Percentiles rank a stretch among this genome's conserved stretches.
Conservation (phyloP, 1,139 yeast genomes). For the Geotrichum aggregatum region DNA sequence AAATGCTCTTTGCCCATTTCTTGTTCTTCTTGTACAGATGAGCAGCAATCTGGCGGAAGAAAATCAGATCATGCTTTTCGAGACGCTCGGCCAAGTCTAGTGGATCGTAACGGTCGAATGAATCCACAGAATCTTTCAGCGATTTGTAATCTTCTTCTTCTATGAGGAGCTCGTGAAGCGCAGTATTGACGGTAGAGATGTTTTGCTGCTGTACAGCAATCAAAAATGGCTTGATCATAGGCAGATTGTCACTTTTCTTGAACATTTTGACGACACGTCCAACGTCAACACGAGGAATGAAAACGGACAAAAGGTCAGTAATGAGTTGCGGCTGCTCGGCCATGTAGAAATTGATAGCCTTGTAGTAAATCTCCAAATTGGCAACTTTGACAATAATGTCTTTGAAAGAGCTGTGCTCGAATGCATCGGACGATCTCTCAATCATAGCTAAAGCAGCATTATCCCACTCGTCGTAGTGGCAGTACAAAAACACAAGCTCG, state of each 20-base stretch:
- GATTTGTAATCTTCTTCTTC: slow-evolving; percentile 97
- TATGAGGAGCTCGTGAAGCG: slow-evolving; percentile 89
- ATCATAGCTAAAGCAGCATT: slow-evolving; percentile 98
- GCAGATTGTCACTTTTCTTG: slow-evolving; percentile 91
- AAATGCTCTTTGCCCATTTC: slow-evolving; percentile 86
- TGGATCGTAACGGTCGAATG: slow-evolving; percentile 87
- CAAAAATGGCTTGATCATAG: slow-evolving; percentile 90
- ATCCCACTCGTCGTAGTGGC: slow-evolving; percentile 99
- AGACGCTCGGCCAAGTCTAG: slow-evolving; percentile 87
- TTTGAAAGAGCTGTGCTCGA: slow-evolving; percentile 90
- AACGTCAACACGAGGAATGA: slow-evolving; percentile 86
- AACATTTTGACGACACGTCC: slow-evolving; percentile 94
- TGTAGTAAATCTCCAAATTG: slow-evolving; percentile 92
- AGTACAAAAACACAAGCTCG: slow-evolving; percentile 89
- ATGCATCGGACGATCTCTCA: slow-evolving; percentile 87
- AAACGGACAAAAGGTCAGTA: slow-evolving; percentile 76
- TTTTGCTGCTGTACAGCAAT: slow-evolving; percentile 88
- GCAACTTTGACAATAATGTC: slow-evolving; percentile 93
- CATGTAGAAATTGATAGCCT: slow-evolving; percentile 91
- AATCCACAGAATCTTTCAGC: slow-evolving; percentile 78
- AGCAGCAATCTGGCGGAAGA: slow-evolving; percentile 95
- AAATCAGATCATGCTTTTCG: slow-evolving; percentile 84
- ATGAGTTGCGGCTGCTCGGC: slow-evolving; percentile 87
- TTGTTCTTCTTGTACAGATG: slow-evolving; percentile 88
- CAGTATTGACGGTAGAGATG: slow-evolving; percentile 85